Percentiles rank a stretch among this genome's conserved stretches.
Evolutionary conservation across 306 rosid species (phyloP).

Genomic region (Vigna trinervia): DNA sequence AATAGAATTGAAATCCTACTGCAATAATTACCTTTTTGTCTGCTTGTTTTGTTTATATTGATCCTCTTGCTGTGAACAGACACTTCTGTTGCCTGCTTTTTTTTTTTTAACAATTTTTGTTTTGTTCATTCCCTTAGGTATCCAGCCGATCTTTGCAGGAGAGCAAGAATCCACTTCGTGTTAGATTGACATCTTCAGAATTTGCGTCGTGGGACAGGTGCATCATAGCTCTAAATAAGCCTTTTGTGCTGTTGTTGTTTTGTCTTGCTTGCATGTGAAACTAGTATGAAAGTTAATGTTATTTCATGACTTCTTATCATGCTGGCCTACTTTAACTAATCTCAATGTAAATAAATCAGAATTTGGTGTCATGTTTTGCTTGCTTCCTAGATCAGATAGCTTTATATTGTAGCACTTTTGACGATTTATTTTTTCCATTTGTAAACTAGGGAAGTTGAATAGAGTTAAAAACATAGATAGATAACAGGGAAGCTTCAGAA

Average conservation of each 20-base stretch:
- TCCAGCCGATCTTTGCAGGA: slow-evolving; percentile 82
- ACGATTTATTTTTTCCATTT: background rate
- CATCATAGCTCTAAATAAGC: slow-evolving; percentile 16
- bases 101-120: background rate
- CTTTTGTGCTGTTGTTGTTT: slow-evolving; percentile 28
- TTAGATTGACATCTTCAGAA: slow-evolving; percentile 92
- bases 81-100: slow-evolving; percentile 12
- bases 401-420: background rate
- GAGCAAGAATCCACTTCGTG: slow-evolving; percentile 80
- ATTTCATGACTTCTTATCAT: background rate
- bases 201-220: slow-evolving; percentile 84
- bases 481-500: slow-evolving; percentile 1
- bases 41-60: background rate
- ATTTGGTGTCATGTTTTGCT: background rate
- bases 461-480: background rate
- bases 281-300: background rate
- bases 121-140: slow-evolving; percentile 62
- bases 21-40: slow-evolving; percentile 10
- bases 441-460: slow-evolving; percentile 5
- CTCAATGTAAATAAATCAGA: slow-evolving; percentile 30
- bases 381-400: slow-evolving; percentile 9
- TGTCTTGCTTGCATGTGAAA: slow-evolving; percentile 7
- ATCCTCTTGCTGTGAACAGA: slow-evolving; percentile 12
- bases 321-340: slow-evolving; percentile 18
- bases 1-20: background rate